Base-by-base conservation (phyloP, 169 alveolate genomes). In the Eimeria brunetti region DNA sequence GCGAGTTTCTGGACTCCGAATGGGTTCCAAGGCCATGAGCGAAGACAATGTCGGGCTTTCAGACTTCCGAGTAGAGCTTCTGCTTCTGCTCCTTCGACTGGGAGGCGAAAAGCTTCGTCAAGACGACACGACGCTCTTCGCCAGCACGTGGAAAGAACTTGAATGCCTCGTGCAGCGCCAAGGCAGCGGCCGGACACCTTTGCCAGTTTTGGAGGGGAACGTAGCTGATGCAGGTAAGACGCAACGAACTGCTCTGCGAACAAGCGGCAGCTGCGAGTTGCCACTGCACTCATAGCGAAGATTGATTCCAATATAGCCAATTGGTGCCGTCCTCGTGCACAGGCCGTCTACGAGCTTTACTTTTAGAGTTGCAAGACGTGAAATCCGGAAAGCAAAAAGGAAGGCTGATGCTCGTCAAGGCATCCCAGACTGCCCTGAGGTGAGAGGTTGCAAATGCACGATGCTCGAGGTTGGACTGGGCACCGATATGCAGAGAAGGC, bases 351-450 rank as follows among this genome's bases (percentile, higher is more conserved):
- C 76, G 89, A 24, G 51, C 56, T 20, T 73, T 92, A n/a, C 75
- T 64, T 14, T 60, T 51, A 18, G 95, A 92, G 73, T 80, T 92
- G 88, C 91, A 80, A 86, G 95, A 92, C 41, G 58, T 64, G 53
- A 92, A 92, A 14, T 11, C 53, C 58, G 78, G 78, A 7, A 84
- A 92, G 41, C 92, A 92, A 81, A 67, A 81, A 11, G 64, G 85
- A 30, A 53, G 64, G 51, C 20, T 58, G 53, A 49, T 60, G 92
- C 53, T 80, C 76, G 20, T 27, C 56, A 88, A 62, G 76, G 86
- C 95, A 58, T 78, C 95, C 38, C 95, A 92, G 84, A 84, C 67
- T 60, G 92, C 95, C 53, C 67, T 92, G 95, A 58, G 92, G 95
- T 92, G 62, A 44, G 90, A 30, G 20, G 91, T 38, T 36, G 58